phyloP scores from a whole-genome alignment of 495 filamentous ascomycete species.

The Talaromyces proteolyticus region DNA sequence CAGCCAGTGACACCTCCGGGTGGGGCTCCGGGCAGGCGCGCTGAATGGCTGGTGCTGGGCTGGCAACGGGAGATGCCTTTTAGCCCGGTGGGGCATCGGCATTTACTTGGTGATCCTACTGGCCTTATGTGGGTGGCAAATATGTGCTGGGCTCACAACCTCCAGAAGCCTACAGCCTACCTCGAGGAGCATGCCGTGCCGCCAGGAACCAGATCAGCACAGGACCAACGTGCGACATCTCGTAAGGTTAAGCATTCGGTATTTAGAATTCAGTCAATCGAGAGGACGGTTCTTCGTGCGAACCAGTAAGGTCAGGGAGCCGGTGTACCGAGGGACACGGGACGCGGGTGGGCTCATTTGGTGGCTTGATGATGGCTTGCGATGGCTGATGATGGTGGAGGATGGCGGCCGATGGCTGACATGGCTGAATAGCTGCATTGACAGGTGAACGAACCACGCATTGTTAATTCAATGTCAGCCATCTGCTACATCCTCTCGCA shows the following conservation, averaged over 20 bases:
- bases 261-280: no score
- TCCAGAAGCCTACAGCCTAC: neutral
- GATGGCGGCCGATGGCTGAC: no score
- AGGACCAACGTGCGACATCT: no score
- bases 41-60: neutral
- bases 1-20: no score
- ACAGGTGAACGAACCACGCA: slow-evolving; percentile 1
- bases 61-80: slow-evolving; percentile 3
- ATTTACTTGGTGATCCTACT: slow-evolving; percentile 8
- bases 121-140: slow-evolving; percentile 5
- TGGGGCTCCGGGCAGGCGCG: neutral
- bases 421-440: slow-evolving; percentile 3
- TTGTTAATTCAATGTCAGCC: neutral
- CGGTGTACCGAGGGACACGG: no score
- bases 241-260: no score
- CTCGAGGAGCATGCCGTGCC: no score
- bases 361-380: slow-evolving; percentile 4
- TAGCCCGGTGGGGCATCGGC: slow-evolving; percentile 8
- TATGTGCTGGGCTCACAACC: neutral
- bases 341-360: neutral
- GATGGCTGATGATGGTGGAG: no score
- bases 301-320: no score
- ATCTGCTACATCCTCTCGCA: no score
- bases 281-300: no score
- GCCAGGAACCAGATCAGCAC: no score